Evolutionary conservation across 148 eudicot genomes (phyloP), one percentile per base, ranked within the genome.

Genomic region (Talinum fruticosum): DNA sequence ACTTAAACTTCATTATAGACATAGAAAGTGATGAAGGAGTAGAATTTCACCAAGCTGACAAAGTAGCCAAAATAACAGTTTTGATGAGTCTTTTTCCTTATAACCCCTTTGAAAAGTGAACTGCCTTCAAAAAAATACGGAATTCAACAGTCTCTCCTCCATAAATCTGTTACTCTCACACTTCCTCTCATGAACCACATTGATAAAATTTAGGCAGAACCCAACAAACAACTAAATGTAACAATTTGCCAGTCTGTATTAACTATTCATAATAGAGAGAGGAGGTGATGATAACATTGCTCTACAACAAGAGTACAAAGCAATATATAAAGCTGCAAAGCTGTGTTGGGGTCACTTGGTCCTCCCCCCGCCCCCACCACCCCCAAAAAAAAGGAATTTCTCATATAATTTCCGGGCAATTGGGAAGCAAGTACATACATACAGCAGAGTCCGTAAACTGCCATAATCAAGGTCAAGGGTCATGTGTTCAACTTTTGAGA

Each of bases 1-100:
- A 19, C 71, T 10, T 24, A 73, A 65, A 74, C 28, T 36, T 21
- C 38, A 18, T 21, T 36, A 8, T 6, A 68, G 36, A 35, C 28
- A 5, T 21, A 18, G 71, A 76, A 47, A 23, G 23, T 29, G 47
- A 75, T 23, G 16, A 38, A 44, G 30, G 64, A 66, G 47, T 13
- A 33, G 4, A 19, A 13, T 44, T 66, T 65, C 12, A 26, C 21
- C 59, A 49, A 7, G 73, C 6, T 49, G 34, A 62, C 30, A 23
- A 5, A 65, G 38, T 38, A 75, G 45, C 53, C 64, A 64, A 62
- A 13, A 69, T 44, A n/a, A 75, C 61, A 69, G 59, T 67, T 68
- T 67, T 68, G 33, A 34, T 37, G 53, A 53, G 66, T n/a, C 72
- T 47, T 6, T 62, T 62, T 37, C 49, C 49, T 47, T 37, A 32